Base-by-base conservation (phyloP, 805 yeast species). In the Nakazawaea populi region DNA sequence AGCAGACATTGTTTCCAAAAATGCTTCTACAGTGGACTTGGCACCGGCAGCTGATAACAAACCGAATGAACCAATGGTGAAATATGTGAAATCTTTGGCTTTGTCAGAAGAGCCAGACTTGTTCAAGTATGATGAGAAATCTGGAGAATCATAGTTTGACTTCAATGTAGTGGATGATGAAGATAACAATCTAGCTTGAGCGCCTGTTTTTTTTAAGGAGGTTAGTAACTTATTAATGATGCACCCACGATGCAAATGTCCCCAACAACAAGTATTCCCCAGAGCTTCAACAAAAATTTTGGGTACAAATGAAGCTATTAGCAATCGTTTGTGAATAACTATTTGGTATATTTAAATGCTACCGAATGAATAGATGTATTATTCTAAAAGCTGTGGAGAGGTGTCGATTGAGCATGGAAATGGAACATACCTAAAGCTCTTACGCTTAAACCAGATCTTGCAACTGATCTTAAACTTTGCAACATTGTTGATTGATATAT, bases 1-100 rank as follows among this genome's bases (percentile, higher is more conserved):
- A 36, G 99, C 99, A 59, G 96, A 82, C 96, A 91, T 85, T 58
- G 97, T 81, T 54, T 88, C 77, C 62, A 94, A 78, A 77, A 94
- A 94, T 36, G 92, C 79, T 76, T 92, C 95, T 49, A 91, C 97
- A 46, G 97, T 90, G 48, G 96, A 87, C 73, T 91, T 89, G 67
- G 97, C 97, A 66, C 95, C 96, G 51, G 91, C 96, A 48, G 97
- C 95, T 42, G 89, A 76, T 60, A 91, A 74, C 61, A 90, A 72
- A 68, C 97, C 98, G 70, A 89, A 77, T 43, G 97, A 84, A 60
- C 99, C 99, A 60, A 94, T 92, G 91, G 95, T 90, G 79, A 95
- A 92, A 79, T 94, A 94, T 57, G 96, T 80, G 75, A 86, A 85
- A 71, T 85, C 89, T 71, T 96, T 88, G 62, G 83, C 75, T 65